Conservation (phyloP, 1,139 yeast species). For the Debaryomyces psychrophilus region DNA sequence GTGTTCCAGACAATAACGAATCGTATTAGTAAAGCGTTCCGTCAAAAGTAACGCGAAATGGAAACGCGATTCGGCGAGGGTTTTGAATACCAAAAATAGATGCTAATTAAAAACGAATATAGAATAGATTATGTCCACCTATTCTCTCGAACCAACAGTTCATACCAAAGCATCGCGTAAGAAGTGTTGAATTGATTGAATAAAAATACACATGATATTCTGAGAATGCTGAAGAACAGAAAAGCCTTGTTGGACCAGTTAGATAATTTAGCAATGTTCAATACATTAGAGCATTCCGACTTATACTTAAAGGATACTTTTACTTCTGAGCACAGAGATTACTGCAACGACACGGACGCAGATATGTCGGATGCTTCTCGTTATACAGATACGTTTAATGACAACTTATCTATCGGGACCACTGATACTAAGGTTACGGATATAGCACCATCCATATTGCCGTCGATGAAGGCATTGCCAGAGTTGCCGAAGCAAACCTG, state of each 20-base stretch:
- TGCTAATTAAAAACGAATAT: neutral
- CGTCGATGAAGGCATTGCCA: neutral
- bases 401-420: conserved; percentile 3
- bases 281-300: conserved; percentile 1
- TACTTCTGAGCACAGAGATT: neutral
- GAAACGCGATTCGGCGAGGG: conserved; percentile 2
- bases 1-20: neutral
- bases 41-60: neutral
- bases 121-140: neutral
- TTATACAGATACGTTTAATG: neutral
- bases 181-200: neutral
- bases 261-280: conserved; percentile 3
- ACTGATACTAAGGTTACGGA: conserved; percentile 3
- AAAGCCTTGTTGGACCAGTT: conserved; percentile 1
- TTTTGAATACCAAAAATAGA: neutral
- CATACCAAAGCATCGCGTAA: neutral
- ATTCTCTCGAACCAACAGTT: neutral
- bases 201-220: neutral
- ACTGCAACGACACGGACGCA: conserved; percentile 4
- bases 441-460: neutral
- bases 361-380: conserved; percentile 8
- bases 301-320: neutral
- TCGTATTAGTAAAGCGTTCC: neutral
- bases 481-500: neutral
- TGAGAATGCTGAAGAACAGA: conserved; percentile 1